phyloP scores from a whole-genome alignment of 371 early-diverging fungal genomes.

The Fennellomyces sp. region DNA sequence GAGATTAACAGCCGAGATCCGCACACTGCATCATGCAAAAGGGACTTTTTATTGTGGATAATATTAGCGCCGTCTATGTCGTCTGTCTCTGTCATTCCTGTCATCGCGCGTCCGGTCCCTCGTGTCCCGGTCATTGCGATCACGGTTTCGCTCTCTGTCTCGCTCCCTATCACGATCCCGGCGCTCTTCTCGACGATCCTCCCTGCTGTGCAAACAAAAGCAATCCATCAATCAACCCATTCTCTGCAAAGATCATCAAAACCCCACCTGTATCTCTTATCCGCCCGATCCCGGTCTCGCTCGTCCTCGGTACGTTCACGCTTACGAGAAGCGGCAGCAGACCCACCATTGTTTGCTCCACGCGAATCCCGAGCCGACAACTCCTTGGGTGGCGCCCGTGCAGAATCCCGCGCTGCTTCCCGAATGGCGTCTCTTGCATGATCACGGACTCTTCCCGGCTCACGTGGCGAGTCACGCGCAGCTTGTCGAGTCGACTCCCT shows the following conservation, averaged over 20 bases:
- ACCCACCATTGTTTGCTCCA: background rate
- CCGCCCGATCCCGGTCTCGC: constrained; percentile 11
- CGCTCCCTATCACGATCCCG: constrained; percentile 16
- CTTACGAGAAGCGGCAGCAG: background rate
- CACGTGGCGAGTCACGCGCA: constrained; percentile 2
- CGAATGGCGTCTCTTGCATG: constrained; percentile 20
- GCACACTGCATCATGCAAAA: too few species aligned
- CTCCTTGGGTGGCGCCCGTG: background rate
- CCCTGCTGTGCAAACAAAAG: constrained; percentile 8
- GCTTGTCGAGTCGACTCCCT: background rate
- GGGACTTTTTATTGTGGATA: too few species aligned
- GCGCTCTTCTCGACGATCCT: constrained; percentile 26
- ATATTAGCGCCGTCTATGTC: too few species aligned
- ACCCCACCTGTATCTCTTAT: constrained; percentile 17
- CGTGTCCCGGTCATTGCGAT: constrained; percentile 8
- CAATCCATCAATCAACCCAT: too few species aligned
- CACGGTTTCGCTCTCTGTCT: constrained; percentile 12
- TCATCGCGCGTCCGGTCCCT: constrained; percentile 12
- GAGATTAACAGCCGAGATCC: too few species aligned
- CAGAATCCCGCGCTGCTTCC: constrained; percentile 18
- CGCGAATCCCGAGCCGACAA: constrained; percentile 2
- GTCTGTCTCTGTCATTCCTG: background rate
- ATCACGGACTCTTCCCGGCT: constrained; percentile 9
- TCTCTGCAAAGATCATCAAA: background rate
- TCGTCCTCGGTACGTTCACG: constrained; percentile 15